Percentiles rank a stretch among this genome's conserved stretches.
These are phyloP conservation scores for Arthrobotrys sphaeroides DNA, from an alignment of 2,329 filamentous ascomycete genomes.

Conservation along the genomic window DNA sequence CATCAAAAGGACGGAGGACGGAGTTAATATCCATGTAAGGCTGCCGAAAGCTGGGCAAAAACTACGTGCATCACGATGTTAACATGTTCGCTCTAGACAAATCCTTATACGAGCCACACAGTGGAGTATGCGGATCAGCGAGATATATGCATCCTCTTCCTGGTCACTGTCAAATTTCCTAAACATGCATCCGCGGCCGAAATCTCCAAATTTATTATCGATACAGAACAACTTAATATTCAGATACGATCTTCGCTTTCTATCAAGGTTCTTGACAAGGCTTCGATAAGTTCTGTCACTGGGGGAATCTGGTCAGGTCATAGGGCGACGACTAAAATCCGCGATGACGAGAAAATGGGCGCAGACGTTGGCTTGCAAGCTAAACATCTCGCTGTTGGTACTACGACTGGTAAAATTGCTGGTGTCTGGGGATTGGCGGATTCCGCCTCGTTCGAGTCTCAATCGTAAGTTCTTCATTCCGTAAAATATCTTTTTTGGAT, in stretches of 20 bases:
- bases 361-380: constrained; percentile 51
- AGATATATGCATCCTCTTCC: constrained; percentile 42
- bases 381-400: constrained; percentile 27
- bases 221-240: constrained; percentile 36
- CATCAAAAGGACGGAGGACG: constrained; percentile 17
- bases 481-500: background rate
- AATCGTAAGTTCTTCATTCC: constrained; percentile 35
- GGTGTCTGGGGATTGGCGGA: constrained; percentile 50
- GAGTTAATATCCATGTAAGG: constrained; percentile 30
- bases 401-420: constrained; percentile 35
- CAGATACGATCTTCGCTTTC: constrained; percentile 23
- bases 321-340: constrained; percentile 36
- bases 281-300: constrained; percentile 27
- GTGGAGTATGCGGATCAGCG: constrained; percentile 9
- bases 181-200: constrained; percentile 16
- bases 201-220: constrained; percentile 28
- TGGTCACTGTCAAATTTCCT: constrained; percentile 37
- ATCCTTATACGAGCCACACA: constrained; percentile 21
- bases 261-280: constrained; percentile 48
- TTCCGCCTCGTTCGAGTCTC: constrained; percentile 28
- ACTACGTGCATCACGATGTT: background rate
- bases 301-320: constrained; percentile 31
- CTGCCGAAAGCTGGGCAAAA: too few species aligned
- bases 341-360: constrained; percentile 26
- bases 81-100: constrained; percentile 15